Evolutionary conservation across 352 stramenopile genomes (phyloP), one percentile per base, ranked within the genome.

Genomic region (Phytophthora citricola): DNA sequence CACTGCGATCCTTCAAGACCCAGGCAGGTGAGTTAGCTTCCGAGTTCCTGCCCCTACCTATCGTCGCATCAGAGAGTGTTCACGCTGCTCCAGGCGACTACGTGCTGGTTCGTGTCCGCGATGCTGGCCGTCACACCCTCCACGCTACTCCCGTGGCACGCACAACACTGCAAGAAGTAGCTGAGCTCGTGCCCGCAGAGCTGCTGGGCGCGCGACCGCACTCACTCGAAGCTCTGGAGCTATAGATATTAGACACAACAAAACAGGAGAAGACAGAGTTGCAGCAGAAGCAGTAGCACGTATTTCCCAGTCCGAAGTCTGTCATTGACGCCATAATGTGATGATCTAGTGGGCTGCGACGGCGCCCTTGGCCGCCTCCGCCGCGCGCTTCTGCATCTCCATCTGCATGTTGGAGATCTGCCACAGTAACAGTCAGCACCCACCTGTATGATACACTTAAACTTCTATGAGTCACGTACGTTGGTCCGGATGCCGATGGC

Each of bases 401-500:
- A 93, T 87, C 71, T 97, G 87, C 73, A 93, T 81, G 58, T 79
- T 79, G 45, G 94, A 87, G 73, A 98, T 97, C 86, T 94, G 41
- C 15, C 32, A 51, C 39, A 69, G 27, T 1, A 55, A 32, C 15
- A 40, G 22, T 8, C 10, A 38, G 12, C 20, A 41, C 24, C 27
- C 39, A 12, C 38, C 27, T 11, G 8, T 40, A 17, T 17, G 2
- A 2, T 29, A 11, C 14, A 5, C 20, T n/a, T 59, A 34, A 11
- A 7, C 9, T 15, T 43, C 12, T 22, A 43, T 22, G 20, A 40
- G 17, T 12, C 17, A 54, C 81, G 60, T 70, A 94, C 86, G 53
- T 87, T 96, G 53, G 84, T 89, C 29, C 92, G 90, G 64, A 98
- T 93, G 60, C 91, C 85, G 27, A 94, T 75, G 29, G 86, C 90